Evolutionary conservation across 2,329 filamentous ascomycete genomes (phyloP), one percentile per base, ranked within the genome.

Genomic region (Pseudopyrenochaeta lycopersici): DNA sequence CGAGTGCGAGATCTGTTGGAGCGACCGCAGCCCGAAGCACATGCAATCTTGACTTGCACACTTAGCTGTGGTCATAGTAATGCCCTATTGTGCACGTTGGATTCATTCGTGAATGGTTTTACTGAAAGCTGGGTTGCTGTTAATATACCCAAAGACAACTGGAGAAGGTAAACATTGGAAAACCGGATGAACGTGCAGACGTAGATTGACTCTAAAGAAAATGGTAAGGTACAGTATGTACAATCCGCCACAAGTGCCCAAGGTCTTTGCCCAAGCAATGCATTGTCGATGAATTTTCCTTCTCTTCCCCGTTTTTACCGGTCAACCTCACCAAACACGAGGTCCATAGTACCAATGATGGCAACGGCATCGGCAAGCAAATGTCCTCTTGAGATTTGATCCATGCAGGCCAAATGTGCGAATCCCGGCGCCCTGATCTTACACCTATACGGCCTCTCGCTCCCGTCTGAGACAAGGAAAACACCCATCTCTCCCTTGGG

Each of bases 401-500:
- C 95, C 77, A 99, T 97, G 64, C 92, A 94, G 71, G 86, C 87
- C 78, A 99, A 80, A 80, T 99, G 96, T 61, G 95, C 95, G 73
- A 99, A 99, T 58, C 95, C 95, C 53, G 95, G 95, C 32, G 96
- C 94, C 69, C 95, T 88, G 70, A 99, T 97, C 83, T 97, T 96
- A 81, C 95, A 97, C 72, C 96, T 86, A 82, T 99, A 99, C 1
- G 40, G 95, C 73, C 95, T 85, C 85, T 99, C 95, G 75, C 88
- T 95, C 61, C 95, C 95, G 75, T 99, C 95, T 75, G 91, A 96
- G 71, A 99, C 95, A 46, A 99, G 81, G 76, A 90, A 99, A 39
- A 99, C 95, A 76, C 90, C 95, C 95, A 99, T 99, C 83, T 99
- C 95, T 70, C 95, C 95, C 89, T 99, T 99, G 56, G 95, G 95